Conservation (phyloP, 495 filamentous ascomycete species). For the Penicillium dipodomyicola region DNA sequence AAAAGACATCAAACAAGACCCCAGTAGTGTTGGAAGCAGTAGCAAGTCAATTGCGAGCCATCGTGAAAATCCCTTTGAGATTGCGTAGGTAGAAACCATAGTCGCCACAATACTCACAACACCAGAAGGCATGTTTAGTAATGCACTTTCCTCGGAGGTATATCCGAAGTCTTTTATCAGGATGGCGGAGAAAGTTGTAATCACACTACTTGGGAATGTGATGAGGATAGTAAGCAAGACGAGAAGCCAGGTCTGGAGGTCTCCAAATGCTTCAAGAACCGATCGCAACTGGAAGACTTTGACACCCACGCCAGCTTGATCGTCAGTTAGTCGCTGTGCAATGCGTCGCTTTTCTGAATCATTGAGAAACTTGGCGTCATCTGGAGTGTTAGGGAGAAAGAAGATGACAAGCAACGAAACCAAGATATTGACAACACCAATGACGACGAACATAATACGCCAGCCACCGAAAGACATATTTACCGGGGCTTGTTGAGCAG, state of each 20-base stretch:
- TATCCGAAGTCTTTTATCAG: slow-evolving; percentile 49
- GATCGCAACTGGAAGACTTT: slow-evolving; percentile 38
- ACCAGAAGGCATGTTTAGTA: slow-evolving; percentile 66
- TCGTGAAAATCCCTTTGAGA: slow-evolving; percentile 40
- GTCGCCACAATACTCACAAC: slow-evolving; percentile 55
- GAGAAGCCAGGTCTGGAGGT: slow-evolving; percentile 42
- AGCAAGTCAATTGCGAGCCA: slow-evolving; percentile 46
- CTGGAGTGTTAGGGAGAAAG: slow-evolving; percentile 51
- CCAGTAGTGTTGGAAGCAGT: slow-evolving; percentile 46
- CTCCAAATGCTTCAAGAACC: slow-evolving; percentile 41
- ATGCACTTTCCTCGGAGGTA: slow-evolving; percentile 41
- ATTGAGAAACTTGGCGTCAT: slow-evolving; percentile 53
- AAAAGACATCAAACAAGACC: slow-evolving; percentile 60
- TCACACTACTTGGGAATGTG: slow-evolving; percentile 50
- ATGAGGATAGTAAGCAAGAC: slow-evolving; percentile 46
- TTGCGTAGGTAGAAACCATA: slow-evolving; percentile 46
- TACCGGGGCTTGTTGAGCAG: slow-evolving; percentile 53
- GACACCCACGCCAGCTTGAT: slow-evolving; percentile 51
- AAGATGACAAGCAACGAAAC: slow-evolving; percentile 50
- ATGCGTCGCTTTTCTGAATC: slow-evolving; percentile 44
- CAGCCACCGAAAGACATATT: slow-evolving; percentile 48
- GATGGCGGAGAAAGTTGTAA: slow-evolving; percentile 50
- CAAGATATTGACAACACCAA: slow-evolving; percentile 56
- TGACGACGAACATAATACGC: slow-evolving; percentile 62
- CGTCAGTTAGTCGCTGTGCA: slow-evolving; percentile 36